phyloP scores from a whole-genome alignment of 306 rosid genomes.

The Carpinus viminea region DNA sequence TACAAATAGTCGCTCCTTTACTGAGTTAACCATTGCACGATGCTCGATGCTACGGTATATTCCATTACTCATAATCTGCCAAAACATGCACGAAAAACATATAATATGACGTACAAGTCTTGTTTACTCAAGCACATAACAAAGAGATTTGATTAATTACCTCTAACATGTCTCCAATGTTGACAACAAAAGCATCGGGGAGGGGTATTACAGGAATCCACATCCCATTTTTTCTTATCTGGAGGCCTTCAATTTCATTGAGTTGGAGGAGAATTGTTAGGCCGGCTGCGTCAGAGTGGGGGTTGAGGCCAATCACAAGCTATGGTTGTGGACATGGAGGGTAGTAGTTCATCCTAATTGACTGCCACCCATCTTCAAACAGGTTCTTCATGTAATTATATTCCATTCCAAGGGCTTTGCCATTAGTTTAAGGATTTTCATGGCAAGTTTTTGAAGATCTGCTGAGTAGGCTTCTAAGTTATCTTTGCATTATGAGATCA shows the following conservation, averaged over 20 bases:
- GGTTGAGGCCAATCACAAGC: slow-evolving; percentile 33
- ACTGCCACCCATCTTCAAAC: slow-evolving; percentile 28
- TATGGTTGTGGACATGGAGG: slow-evolving; percentile 50
- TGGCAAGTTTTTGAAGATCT: slow-evolving; percentile 22
- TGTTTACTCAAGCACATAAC: no score
- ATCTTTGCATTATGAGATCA: slow-evolving; percentile 4
- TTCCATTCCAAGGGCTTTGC: slow-evolving; percentile 31
- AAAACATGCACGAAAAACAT: not conserved
- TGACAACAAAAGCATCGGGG: slow-evolving; percentile 32
- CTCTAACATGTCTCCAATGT: slow-evolving; percentile 43
- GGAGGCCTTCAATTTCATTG: slow-evolving; percentile 41
- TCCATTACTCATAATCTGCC: slow-evolving; percentile 35
- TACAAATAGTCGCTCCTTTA: slow-evolving; percentile 33
- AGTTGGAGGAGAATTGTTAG: slow-evolving; percentile 43
- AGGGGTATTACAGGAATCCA: slow-evolving; percentile 38
- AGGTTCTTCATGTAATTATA: slow-evolving; percentile 19
- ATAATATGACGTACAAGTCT: no score
- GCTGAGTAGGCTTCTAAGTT: slow-evolving; percentile 24
- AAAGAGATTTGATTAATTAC: not conserved
- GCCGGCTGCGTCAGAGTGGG: slow-evolving; percentile 29
- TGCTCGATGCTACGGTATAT: slow-evolving; percentile 36
- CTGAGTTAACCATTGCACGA: slow-evolving; percentile 24
- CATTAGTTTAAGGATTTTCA: slow-evolving; percentile 18
- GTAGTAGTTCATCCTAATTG: slow-evolving; percentile 42
- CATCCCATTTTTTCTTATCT: slow-evolving; percentile 32